Evolutionary conservation across 1,284 basidiomycete species (phyloP).

Genomic region (Cutaneotrichosporon sp.): DNA sequence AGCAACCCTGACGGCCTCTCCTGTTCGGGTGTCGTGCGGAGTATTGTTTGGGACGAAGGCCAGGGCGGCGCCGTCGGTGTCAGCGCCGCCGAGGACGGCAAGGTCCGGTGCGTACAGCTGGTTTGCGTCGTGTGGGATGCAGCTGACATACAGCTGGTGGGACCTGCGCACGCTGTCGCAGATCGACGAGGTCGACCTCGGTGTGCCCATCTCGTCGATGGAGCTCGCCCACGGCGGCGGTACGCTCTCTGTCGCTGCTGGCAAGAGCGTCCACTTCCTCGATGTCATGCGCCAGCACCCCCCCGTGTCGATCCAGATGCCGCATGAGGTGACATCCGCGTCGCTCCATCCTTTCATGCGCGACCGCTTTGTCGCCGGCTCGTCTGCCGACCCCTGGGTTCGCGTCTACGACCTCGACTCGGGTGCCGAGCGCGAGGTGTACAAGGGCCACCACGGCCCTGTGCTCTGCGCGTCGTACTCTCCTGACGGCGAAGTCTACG

Average conservation of each 20-base stretch:
- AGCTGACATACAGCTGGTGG: conserved; percentile 74
- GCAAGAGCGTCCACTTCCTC: conserved; percentile 83
- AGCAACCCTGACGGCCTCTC: conserved; percentile 59
- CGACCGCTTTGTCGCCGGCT: conserved; percentile 92
- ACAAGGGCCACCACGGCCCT: conserved; percentile 97
- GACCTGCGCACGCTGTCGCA: conserved; percentile 76
- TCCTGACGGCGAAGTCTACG: conserved; percentile 98
- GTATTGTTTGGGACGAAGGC: conserved; percentile 81
- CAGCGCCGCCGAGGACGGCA: conserved; percentile 86
- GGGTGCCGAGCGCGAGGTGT: conserved; percentile 84
- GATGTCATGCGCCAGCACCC: conserved; percentile 59
- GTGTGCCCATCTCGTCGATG: conserved; percentile 86
- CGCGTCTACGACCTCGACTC: conserved; percentile 80
- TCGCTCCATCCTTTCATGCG: conserved; percentile 85
- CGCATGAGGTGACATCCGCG: conserved; percentile 83
- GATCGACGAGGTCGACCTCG: conserved; percentile 70
- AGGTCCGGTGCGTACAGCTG: conserved; percentile 67
- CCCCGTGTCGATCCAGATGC: conserved; percentile 57
- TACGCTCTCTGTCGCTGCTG: conserved; percentile 83
- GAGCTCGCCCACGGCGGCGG: conserved; percentile 82
- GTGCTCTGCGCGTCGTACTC: conserved; percentile 91
- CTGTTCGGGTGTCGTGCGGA: conserved; percentile 87
- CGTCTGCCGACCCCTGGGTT: conserved; percentile 89
- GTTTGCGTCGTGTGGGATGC: no score
- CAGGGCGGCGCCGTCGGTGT: conserved; percentile 71